A percentile compares a stretch with the other conserved stretches of the same genome.
Conservation (phyloP, 495 filamentous ascomycete species). For the Pyronema omphalodes region DNA sequence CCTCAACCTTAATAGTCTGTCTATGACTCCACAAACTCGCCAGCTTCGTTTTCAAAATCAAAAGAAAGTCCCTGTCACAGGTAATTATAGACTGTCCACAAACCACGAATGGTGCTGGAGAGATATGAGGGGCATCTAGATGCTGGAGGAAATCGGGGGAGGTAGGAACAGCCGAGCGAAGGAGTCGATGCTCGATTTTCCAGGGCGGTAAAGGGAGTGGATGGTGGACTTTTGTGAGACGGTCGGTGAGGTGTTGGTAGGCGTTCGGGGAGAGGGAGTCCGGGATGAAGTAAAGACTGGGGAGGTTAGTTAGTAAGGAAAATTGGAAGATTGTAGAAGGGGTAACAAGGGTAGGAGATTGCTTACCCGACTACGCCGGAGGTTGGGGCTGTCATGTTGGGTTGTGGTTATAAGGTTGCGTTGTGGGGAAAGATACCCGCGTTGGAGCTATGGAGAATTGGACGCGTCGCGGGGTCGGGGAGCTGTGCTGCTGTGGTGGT, state of each 20-base stretch:
- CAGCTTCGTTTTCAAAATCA: constrained; percentile 16
- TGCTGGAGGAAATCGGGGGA: constrained; percentile 16
- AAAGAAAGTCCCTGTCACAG: constrained; percentile 16
- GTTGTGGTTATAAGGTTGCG: too few species aligned
- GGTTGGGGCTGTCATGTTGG: too few species aligned
- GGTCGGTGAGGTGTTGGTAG: constrained; percentile 9
- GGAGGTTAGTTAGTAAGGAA: too few species aligned
- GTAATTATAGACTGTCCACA: constrained; percentile 16
- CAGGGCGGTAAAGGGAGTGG: constrained; percentile 3
- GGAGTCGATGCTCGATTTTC: constrained; percentile 15
- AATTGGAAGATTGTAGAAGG: too few species aligned
- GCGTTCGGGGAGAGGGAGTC: constrained; percentile 8
- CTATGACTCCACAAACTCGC: constrained; percentile 13
- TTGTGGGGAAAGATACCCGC: too few species aligned
- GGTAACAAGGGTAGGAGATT: too few species aligned
- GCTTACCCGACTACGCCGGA: too few species aligned
- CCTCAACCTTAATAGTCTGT: constrained; percentile 13
- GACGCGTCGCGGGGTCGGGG: too few species aligned
- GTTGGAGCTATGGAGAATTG: too few species aligned
- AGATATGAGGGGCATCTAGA: constrained; percentile 17
- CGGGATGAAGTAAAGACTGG: constrained; percentile 20
- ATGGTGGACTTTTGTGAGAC: constrained; percentile 17
- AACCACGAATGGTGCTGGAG: constrained; percentile 10
- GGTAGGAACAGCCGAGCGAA: constrained; percentile 5
- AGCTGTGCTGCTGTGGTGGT: too few species aligned